A percentile compares a stretch with the other conserved stretches of the same genome.
These are phyloP conservation scores for Talaromyces marneffei DNA, from an alignment of 2,329 filamentous ascomycete species.

Conservation along the genomic window DNA sequence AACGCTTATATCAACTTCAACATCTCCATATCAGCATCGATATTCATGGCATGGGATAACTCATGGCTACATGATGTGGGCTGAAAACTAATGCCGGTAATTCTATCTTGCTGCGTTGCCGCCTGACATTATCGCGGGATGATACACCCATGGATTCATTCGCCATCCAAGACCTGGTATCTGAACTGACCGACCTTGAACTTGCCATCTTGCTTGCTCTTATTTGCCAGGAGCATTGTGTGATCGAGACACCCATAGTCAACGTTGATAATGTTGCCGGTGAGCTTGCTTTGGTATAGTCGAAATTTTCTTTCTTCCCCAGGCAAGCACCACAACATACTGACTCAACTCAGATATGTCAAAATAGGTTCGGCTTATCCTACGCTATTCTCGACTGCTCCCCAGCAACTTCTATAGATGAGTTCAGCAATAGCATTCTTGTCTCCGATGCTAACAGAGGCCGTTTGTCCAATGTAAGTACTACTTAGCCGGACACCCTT, in stretches of 20 bases:
- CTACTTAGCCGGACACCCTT: not conserved
- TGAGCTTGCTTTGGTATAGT: slow-evolving; percentile 69
- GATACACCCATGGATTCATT: slow-evolving; percentile 54
- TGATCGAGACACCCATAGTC: slow-evolving; percentile 66
- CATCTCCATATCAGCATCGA: slow-evolving; percentile 6
- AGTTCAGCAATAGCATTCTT: slow-evolving; percentile 69
- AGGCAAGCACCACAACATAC: not conserved
- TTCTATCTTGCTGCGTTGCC: not conserved
- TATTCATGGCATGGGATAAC: not conserved
- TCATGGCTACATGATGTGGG: not conserved
- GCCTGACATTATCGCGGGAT: not conserved
- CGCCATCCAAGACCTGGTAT: slow-evolving; percentile 61
- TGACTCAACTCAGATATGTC: slow-evolving; percentile 50
- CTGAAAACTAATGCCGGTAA: not conserved
- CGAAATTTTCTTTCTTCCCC: not conserved
- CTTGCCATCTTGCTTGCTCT: slow-evolving; percentile 79
- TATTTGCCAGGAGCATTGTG: slow-evolving; percentile 76
- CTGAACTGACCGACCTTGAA: slow-evolving; percentile 78
- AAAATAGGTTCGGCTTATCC: slow-evolving; percentile 65
- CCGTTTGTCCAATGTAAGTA: not conserved
- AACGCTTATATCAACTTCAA: slow-evolving; percentile 11
- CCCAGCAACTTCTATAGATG: slow-evolving; percentile 67
- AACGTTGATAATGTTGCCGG: slow-evolving; percentile 62
- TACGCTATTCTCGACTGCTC: slow-evolving; percentile 68
- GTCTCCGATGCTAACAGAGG: slow-evolving; percentile 24